A percentile compares a stretch with the other conserved stretches of the same genome.
Evolutionary conservation across 192 early-diverging fungal species (phyloP).

Genomic region (Coemansia sp.): DNA sequence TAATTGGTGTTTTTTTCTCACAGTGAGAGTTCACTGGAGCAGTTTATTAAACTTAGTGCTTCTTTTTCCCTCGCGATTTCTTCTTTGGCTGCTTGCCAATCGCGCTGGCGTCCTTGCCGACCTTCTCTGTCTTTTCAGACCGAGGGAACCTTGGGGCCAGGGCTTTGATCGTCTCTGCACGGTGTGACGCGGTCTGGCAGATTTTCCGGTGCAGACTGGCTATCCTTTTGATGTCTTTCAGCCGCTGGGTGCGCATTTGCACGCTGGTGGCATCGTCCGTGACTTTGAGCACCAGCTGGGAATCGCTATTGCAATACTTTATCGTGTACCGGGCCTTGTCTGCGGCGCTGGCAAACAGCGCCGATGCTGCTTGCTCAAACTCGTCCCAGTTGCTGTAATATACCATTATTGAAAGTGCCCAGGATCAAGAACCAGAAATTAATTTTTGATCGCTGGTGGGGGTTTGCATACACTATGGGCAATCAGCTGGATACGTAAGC

Average conservation of each 20-base stretch:
- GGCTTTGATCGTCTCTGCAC: slow-evolving; percentile 17
- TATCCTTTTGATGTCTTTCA: slow-evolving; percentile 38
- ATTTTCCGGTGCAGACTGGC: slow-evolving; percentile 35
- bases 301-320: slow-evolving; percentile 48
- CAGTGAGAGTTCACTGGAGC: not conserved
- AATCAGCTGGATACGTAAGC: slow-evolving; percentile 6
- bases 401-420: slow-evolving; percentile 21
- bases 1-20: not conserved
- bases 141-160: slow-evolving; percentile 29
- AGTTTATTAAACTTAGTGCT: not conserved
- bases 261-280: slow-evolving; percentile 44
- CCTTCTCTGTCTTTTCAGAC: slow-evolving; percentile 6
- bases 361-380: slow-evolving; percentile 32
- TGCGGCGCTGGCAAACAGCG: slow-evolving; percentile 30
- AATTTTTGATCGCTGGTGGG: not conserved
- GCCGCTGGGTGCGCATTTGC: slow-evolving; percentile 38
- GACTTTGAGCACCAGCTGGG: slow-evolving; percentile 41
- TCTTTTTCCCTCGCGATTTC: slow-evolving; percentile 13
- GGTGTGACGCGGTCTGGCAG: slow-evolving; percentile 26
- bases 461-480: slow-evolving; percentile 9
- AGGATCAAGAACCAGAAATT: not conserved
- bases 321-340: slow-evolving; percentile 38
- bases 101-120: slow-evolving; percentile 10
- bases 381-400: slow-evolving; percentile 37
- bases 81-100: slow-evolving; percentile 17